Evolutionary conservation across 345 rosid species (phyloP), one percentile per base, ranked within the genome.

Genomic region (Garcia nutans): DNA sequence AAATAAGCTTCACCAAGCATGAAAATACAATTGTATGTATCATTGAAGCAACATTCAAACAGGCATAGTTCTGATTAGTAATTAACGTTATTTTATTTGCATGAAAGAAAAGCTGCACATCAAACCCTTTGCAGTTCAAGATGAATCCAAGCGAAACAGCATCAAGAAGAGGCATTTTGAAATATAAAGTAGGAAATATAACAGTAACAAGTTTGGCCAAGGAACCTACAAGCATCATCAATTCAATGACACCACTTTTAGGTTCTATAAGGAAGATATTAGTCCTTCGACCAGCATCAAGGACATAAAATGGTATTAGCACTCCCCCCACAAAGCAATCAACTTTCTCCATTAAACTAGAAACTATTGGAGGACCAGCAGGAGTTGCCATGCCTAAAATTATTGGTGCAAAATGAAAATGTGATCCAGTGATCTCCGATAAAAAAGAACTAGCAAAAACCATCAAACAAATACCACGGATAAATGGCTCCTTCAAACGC

Each of bases 121-220:
- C 88, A 73, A 82, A 41, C 37, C 88, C 88, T 74, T 86, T 86
- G 74, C 78, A 75, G 69, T 77, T 87, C 80, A 85, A 74, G 33
- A 85, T 74, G 22, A 84, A 55, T 6, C 81, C 86, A 5, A 84
- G 82, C 19, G 83, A 74, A 63, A 85, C 20, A 0, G 90, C 87
- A 15, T 87, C 88, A 70, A 60, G n/a, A 41, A 85, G 72, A 0
- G 90, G 86, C 65, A 87, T 65, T n/a, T 44, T 81, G 73, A 24
- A 82, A 76, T 77, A 84, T 31, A 80, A 57, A 6, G 87, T 79
- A 13, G 86, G 84, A 42, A 82, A 28, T 1, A 78, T 20, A 49
- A 81, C 22, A 9, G 77, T 72, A 17, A 76, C 11, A 12, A 84
- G 37, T 70, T 82, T 87, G 15, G 75, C 50, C 6, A 63, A 19